A percentile compares a stretch with the other conserved stretches of the same genome.
Evolutionary conservation across 1,284 basidiomycete genomes (phyloP).

Genomic region (Coriolopsis trogii): DNA sequence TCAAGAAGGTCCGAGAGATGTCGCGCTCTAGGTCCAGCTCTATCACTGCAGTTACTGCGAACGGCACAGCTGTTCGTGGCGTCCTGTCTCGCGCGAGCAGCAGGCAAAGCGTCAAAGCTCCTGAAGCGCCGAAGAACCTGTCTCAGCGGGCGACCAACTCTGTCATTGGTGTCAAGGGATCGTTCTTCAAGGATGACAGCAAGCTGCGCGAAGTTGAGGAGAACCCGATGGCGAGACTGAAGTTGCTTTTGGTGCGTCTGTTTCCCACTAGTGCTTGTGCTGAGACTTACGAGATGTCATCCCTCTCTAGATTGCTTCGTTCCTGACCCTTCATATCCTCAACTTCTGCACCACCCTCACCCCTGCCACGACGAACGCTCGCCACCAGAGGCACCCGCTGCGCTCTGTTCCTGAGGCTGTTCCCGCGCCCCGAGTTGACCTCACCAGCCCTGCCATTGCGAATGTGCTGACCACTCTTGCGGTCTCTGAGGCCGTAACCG

Average conservation of each 20-base stretch:
- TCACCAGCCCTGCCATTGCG: conserved; percentile 62
- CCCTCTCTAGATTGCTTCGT: conserved; percentile 69
- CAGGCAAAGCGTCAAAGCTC: conserved; percentile 11
- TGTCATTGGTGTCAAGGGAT: conserved; percentile 71
- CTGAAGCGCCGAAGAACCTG: conserved; percentile 32
- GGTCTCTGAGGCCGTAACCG: conserved; percentile 37
- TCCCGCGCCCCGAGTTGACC: conserved; percentile 58
- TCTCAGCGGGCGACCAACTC: conserved; percentile 50
- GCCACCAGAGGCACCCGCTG: conserved; percentile 43
- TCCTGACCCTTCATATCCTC: conserved; percentile 87
- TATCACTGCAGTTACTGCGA: conserved; percentile 28
- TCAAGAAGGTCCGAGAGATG: conserved; percentile 39
- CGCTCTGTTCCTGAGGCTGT: conserved; percentile 32
- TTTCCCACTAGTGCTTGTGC: conserved; percentile 7
- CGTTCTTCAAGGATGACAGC: conserved; percentile 43
- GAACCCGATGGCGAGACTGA: conserved; percentile 87
- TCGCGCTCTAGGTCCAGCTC: conserved; percentile 33
- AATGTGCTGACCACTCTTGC: conserved; percentile 64
- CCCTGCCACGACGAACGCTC: conserved; percentile 64
- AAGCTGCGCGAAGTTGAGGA: conserved; percentile 52
- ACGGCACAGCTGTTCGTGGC: conserved; percentile 27
- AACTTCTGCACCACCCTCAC: conserved; percentile 95
- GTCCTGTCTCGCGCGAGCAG: conserved; percentile 26
- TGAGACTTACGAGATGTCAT: conserved; percentile 2
- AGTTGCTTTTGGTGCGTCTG: conserved; percentile 78